These are phyloP conservation scores for Protomyces inouyei DNA, from an alignment of 1,139 yeast genomes.

Conservation along the genomic window DNA sequence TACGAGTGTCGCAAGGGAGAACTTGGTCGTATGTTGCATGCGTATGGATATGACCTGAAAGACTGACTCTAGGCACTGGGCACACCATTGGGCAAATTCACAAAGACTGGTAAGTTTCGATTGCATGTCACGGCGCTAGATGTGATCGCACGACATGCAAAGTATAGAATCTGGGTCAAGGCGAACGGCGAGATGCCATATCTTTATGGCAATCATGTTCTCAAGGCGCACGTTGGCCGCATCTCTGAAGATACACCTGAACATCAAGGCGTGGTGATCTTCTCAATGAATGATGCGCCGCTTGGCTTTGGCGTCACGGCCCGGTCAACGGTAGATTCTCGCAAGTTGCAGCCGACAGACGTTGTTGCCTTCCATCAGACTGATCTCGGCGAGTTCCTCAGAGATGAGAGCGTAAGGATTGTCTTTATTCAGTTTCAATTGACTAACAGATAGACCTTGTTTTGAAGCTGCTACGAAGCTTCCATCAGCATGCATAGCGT, in stretches of 20 bases:
- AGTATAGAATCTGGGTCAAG: slow-evolving; percentile 93
- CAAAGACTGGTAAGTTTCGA: slow-evolving; percentile 95
- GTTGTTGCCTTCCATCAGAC: slow-evolving; percentile 95
- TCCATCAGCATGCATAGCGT: neutral
- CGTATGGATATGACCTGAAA: neutral
- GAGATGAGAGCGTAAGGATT: slow-evolving; percentile 59
- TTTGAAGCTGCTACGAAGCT: neutral
- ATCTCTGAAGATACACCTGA: slow-evolving; percentile 98
- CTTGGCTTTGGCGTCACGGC: slow-evolving; percentile 95
- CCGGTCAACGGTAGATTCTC: slow-evolving; percentile 82
- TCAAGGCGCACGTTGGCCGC: slow-evolving; percentile 94
- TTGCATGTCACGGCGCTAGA: slow-evolving; percentile 88
- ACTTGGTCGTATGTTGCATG: slow-evolving; percentile 49
- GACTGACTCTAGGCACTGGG: neutral
- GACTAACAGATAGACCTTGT: neutral
- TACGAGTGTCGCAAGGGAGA: slow-evolving; percentile 80
- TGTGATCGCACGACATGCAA: slow-evolving; percentile 78
- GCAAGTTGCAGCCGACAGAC: slow-evolving; percentile 84
- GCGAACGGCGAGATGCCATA: slow-evolving; percentile 98
- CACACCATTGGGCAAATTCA: slow-evolving; percentile 89
- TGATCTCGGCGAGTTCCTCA: slow-evolving; percentile 94
- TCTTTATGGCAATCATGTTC: slow-evolving; percentile 89
- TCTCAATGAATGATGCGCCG: slow-evolving; percentile 87
- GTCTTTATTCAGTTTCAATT: neutral
- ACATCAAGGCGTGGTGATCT: slow-evolving; percentile 91